A percentile compares a stretch with the other conserved stretches of the same genome.
These are phyloP conservation scores for Pythium myriotylum DNA, from an alignment of 352 stramenopile genomes.

Conservation along the genomic window DNA sequence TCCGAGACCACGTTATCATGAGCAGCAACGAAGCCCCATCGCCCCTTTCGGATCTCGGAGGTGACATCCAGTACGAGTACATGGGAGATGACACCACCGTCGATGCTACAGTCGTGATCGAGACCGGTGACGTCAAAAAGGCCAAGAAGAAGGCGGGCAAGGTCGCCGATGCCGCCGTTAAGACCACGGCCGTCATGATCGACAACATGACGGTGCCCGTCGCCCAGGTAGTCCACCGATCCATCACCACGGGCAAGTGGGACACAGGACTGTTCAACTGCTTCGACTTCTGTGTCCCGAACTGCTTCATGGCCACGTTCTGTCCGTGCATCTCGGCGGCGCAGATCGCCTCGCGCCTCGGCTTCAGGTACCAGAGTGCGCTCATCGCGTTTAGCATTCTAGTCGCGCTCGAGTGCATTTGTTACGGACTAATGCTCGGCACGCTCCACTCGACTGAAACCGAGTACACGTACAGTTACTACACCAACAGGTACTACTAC, in stretches of 20 bases:
- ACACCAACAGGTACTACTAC: not conserved
- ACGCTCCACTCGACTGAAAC: not conserved
- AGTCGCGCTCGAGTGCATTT: not conserved
- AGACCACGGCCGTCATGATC: not conserved
- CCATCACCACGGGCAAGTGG: slow-evolving; percentile 13
- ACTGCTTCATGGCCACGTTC: slow-evolving; percentile 27
- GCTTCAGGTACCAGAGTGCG: slow-evolving; percentile 11
- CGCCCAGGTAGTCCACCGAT: not conserved
- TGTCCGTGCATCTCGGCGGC: slow-evolving; percentile 26
- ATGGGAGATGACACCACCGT: not conserved
- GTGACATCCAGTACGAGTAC: not conserved
- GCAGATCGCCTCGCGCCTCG: slow-evolving; percentile 21
- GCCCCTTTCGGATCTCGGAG: not conserved
- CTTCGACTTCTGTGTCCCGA: slow-evolving; percentile 23
- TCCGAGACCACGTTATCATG: not conserved
- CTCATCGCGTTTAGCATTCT: slow-evolving; percentile 5
- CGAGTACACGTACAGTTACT: slow-evolving; percentile 4
- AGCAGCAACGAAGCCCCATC: not conserved
- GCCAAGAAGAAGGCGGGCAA: not conserved
- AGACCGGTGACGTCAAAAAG: not conserved
- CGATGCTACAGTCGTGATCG: not conserved
- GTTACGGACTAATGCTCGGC: not conserved
- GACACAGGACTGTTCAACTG: slow-evolving; percentile 20
- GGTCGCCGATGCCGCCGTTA: not conserved
- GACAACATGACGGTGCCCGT: not conserved